phyloP scores from a whole-genome alignment of 2,329 filamentous ascomycete species.

The Alternaria atra region DNA sequence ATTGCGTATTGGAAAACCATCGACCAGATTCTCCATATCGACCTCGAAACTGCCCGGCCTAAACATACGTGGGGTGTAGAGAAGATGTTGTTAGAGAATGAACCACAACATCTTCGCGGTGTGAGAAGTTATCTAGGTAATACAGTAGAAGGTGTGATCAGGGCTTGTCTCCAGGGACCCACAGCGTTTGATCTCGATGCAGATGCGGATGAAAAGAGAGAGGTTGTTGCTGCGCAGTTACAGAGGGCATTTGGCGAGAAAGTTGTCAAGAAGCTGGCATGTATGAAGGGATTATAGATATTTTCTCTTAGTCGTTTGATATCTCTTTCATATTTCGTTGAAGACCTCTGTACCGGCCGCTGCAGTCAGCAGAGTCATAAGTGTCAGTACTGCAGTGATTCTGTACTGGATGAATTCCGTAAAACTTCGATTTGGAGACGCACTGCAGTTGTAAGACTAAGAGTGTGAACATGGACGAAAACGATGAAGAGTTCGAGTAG shows the following conservation, averaged over 20 bases:
- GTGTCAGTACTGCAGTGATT: too few species aligned
- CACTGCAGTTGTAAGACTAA: too few species aligned
- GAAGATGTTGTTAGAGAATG: slow-evolving; percentile 34
- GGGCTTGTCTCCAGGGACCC: slow-evolving; percentile 43
- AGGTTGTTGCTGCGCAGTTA: slow-evolving; percentile 38
- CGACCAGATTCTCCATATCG: slow-evolving; percentile 55
- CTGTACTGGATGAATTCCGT: too few species aligned
- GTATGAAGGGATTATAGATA: slow-evolving; percentile 33
- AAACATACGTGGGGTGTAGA: slow-evolving; percentile 52
- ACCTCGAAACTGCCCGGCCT: slow-evolving; percentile 46
- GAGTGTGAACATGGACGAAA: too few species aligned
- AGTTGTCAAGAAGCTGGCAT: slow-evolving; percentile 40
- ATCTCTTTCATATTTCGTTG: not conserved
- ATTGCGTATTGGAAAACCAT: slow-evolving; percentile 63
- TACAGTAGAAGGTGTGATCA: slow-evolving; percentile 36
- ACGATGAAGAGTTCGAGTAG: too few species aligned
- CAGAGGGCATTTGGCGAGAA: slow-evolving; percentile 44
- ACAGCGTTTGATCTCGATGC: slow-evolving; percentile 40
- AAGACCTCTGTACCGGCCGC: not conserved
- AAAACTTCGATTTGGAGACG: too few species aligned
- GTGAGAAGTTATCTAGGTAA: slow-evolving; percentile 41
- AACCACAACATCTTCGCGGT: slow-evolving; percentile 28
- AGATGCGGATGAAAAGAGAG: slow-evolving; percentile 43
- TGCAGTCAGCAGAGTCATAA: not conserved
- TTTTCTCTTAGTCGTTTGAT: too few species aligned